Percentiles rank a stretch among this genome's conserved stretches.
phyloP scores from a whole-genome alignment of 208 protist genomes.

The Wallacemonas sp. region DNA sequence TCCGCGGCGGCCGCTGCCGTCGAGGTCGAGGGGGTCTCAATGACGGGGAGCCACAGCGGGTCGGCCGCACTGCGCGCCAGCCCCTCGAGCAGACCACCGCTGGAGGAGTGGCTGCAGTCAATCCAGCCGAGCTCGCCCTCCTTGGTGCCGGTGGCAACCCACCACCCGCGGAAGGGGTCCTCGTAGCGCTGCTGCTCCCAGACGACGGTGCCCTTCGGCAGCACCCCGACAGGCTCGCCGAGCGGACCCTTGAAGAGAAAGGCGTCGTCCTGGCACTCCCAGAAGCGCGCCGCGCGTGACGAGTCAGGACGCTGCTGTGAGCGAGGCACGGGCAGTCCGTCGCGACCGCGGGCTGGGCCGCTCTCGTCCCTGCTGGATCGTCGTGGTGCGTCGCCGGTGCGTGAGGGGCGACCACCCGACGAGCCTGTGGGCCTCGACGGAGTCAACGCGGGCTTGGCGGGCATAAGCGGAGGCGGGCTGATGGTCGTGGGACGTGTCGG shows the following conservation, averaged over 20 bases:
- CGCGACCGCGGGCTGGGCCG: background rate
- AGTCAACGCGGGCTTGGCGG: background rate
- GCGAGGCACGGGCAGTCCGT: background rate
- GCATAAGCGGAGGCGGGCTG: too few species aligned
- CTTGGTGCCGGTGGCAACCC: constrained; percentile 44
- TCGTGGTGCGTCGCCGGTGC: too few species aligned
- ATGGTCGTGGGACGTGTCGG: too few species aligned
- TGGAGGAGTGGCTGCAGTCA: constrained; percentile 5
- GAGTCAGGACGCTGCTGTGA: constrained; percentile 2
- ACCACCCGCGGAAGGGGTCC: constrained; percentile 75
- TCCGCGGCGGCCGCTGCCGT: background rate
- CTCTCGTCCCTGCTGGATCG: too few species aligned
- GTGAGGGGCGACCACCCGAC: too few species aligned
- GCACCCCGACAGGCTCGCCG: constrained; percentile 54
- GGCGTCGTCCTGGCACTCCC: constrained; percentile 44
- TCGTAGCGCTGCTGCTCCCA: constrained; percentile 53
- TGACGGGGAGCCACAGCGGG: background rate
- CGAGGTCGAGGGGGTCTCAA: background rate
- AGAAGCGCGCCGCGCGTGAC: constrained; percentile 42
- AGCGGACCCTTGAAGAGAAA: constrained; percentile 65
- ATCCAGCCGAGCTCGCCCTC: constrained; percentile 62
- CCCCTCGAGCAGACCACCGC: background rate
- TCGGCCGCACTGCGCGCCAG: background rate
- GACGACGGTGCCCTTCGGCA: constrained; percentile 50
- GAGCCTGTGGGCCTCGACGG: background rate